Base-by-base conservation (phyloP, 371 early-diverging fungal genomes). In the Mucor irregularis region DNA sequence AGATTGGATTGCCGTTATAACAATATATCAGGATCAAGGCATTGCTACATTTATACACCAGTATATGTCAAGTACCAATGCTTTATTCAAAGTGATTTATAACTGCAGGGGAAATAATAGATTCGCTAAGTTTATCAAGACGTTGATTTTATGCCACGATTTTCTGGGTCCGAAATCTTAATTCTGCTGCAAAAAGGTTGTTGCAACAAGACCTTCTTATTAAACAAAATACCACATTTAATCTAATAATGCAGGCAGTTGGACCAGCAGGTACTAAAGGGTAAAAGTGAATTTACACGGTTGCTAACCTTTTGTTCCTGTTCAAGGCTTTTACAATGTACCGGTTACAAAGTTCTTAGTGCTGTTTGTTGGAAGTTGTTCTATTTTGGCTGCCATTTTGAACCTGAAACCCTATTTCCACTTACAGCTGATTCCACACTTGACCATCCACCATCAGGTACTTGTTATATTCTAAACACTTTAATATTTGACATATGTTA, bases 271-370 rank as follows among this genome's bases (percentile, higher is more conserved):
- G 72, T 71, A 54, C 45, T 42, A 21, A 24, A 11, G 21, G 11
- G 7, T 30, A 22, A 21, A 11, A 5, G 14, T 2, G 19, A 25
- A 7, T 14, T 17, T 21, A 43, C 14, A 30, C n/a, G 2, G 2
- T 5, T 21, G 8, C n/a, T 3, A 19, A 42, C 7, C 31, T 31
- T 11, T 31, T 31, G 11, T 31, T 31, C 31, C 31, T n/a, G n/a
- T n/a, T n/a, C n/a, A n/a, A 85, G 86, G 86, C 25, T 82, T 86
- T 56, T 82, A 85, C 50, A 87, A 87, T 67, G 87, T 86, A 14
- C 89, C 89, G 7, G 79, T 80, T 28, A 83, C 88, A 37, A 89
- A 89, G 66, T 77, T 81, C 11, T 44, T 87, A 48, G 66, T 88
- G 14, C 42, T 87, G 21, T 70, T 73, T 37, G 68, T 86, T 26